Conservation (phyloP, 2,329 filamentous ascomycete genomes). For the Nigrospora sphaerica region DNA sequence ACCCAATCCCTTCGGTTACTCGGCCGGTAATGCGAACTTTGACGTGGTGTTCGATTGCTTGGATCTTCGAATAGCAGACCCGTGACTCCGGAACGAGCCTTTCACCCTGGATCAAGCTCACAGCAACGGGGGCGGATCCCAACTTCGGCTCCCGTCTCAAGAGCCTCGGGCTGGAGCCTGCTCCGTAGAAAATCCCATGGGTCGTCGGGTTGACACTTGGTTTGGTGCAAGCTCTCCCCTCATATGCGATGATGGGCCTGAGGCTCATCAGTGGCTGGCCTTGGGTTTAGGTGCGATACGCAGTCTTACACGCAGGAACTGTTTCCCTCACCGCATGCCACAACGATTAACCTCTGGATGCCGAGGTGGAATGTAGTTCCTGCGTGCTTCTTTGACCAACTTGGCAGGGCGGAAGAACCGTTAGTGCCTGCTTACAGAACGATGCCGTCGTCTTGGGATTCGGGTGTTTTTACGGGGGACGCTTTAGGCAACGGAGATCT, state of each 20-base stretch:
- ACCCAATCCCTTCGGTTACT: slow-evolving; percentile 31
- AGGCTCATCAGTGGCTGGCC: slow-evolving; percentile 4
- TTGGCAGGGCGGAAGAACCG: too few relatives aligned
- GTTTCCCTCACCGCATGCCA: slow-evolving; percentile 43
- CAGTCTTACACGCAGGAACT: slow-evolving; percentile 47
- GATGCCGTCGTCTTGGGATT: too few relatives aligned
- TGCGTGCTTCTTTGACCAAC: too few relatives aligned
- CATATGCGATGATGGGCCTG: slow-evolving; percentile 50
- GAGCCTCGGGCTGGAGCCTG: slow-evolving; percentile 19
- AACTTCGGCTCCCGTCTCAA: slow-evolving; percentile 36
- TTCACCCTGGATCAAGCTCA: slow-evolving; percentile 36
- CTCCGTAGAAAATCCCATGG: slow-evolving; percentile 45
- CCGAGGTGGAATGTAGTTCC: slow-evolving; percentile 45
- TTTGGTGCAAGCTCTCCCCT: slow-evolving; percentile 45
- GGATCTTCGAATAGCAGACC: slow-evolving; percentile 50
- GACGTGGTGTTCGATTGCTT: slow-evolving; percentile 50
- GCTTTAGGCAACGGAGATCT: too few relatives aligned
- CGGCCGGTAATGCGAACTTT: slow-evolving; percentile 50
- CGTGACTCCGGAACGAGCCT: slow-evolving; percentile 42
- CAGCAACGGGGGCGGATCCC: slow-evolving; percentile 38
- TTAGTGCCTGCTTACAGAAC: too few relatives aligned
- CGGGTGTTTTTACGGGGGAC: too few relatives aligned
- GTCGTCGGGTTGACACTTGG: slow-evolving; percentile 41
- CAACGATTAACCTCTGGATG: slow-evolving; percentile 47
- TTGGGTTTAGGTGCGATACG: background rate